phyloP scores from a whole-genome alignment of 192 early-diverging fungal species.

The Phycomyces blakesleeanus region DNA sequence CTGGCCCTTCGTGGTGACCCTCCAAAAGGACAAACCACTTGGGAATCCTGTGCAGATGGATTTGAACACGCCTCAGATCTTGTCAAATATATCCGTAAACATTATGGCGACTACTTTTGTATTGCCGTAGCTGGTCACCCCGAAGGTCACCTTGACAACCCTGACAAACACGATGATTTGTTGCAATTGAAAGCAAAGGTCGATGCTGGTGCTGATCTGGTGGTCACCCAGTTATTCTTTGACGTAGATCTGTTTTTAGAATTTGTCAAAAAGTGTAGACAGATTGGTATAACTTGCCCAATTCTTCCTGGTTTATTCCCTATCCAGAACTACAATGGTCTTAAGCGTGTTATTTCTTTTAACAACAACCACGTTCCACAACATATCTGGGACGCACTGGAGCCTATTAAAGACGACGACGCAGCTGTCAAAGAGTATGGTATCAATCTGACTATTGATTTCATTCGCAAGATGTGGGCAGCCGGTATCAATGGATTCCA shows the following conservation, averaged over 20 bases:
- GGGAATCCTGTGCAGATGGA: constrained; percentile 72
- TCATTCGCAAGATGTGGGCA: constrained; percentile 59
- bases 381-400: constrained; percentile 66
- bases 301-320: constrained; percentile 94
- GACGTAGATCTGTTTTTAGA: constrained; percentile 73
- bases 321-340: constrained; percentile 88
- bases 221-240: constrained; percentile 95
- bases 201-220: constrained; percentile 89
- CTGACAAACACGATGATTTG: constrained; percentile 72
- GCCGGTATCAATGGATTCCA: constrained; percentile 73
- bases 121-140: constrained; percentile 98
- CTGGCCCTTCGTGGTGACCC: constrained; percentile 94
- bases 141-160: constrained; percentile 86
- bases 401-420: constrained; percentile 93
- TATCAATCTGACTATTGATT: constrained; percentile 72
- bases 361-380: constrained; percentile 84
- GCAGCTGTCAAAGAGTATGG: constrained; percentile 94
- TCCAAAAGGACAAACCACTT: constrained; percentile 75
- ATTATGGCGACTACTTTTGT: constrained; percentile 91
- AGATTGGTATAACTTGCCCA: constrained; percentile 67
- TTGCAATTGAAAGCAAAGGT: constrained; percentile 79
- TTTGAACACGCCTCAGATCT: constrained; percentile 85
- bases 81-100: constrained; percentile 81
- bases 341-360: constrained; percentile 83
- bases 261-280: constrained; percentile 76